Percentiles rank a stretch among this genome's conserved stretches.
These are phyloP conservation scores for Fistulinella prunicolor DNA, from an alignment of 768 basidiomycete species.

Conservation along the genomic window DNA sequence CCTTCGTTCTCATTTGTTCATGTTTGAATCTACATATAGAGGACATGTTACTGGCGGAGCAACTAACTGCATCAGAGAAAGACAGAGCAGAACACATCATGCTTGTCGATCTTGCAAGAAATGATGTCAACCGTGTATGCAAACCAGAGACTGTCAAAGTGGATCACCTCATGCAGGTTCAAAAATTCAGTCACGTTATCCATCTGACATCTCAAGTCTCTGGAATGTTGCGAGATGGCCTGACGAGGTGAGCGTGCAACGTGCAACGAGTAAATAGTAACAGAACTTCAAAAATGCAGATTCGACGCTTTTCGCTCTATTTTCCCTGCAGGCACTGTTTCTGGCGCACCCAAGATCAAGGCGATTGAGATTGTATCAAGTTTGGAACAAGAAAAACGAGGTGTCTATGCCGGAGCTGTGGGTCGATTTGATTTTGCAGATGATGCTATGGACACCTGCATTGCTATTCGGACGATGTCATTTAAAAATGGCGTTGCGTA, in stretches of 20 bases:
- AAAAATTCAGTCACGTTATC: slow-evolving; percentile 98
- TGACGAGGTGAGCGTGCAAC: slow-evolving; percentile 61
- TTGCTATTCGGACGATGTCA: slow-evolving; percentile 96
- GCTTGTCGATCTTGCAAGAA: slow-evolving; percentile 96
- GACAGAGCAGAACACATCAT: slow-evolving; percentile 98
- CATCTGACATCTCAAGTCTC: slow-evolving; percentile 96
- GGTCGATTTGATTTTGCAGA: slow-evolving; percentile 96
- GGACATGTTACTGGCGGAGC: slow-evolving; percentile 76
- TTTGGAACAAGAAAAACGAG: slow-evolving; percentile 84
- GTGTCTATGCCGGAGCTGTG: slow-evolving; percentile 95
- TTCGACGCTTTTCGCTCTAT: slow-evolving; percentile 99
- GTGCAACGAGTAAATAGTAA: not conserved
- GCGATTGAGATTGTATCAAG: slow-evolving; percentile 90
- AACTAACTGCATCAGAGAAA: slow-evolving; percentile 82
- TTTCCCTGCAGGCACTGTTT: slow-evolving; percentile 98
- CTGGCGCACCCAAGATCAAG: slow-evolving; percentile 98
- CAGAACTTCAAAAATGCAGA: slow-evolving; percentile 38
- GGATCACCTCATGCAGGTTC: slow-evolving; percentile 88
- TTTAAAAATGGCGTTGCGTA: slow-evolving; percentile 93
- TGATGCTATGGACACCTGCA: slow-evolving; percentile 97
- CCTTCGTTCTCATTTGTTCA: slow-evolving; percentile 1
- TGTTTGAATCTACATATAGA: slow-evolving; percentile 48
- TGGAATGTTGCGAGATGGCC: slow-evolving; percentile 74
- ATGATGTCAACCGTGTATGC: slow-evolving; percentile 98
- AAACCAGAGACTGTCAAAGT: slow-evolving; percentile 94